These are phyloP conservation scores for Gaeumannomyces sp. DNA, from an alignment of 2,329 filamentous ascomycete genomes.

Conservation along the genomic window DNA sequence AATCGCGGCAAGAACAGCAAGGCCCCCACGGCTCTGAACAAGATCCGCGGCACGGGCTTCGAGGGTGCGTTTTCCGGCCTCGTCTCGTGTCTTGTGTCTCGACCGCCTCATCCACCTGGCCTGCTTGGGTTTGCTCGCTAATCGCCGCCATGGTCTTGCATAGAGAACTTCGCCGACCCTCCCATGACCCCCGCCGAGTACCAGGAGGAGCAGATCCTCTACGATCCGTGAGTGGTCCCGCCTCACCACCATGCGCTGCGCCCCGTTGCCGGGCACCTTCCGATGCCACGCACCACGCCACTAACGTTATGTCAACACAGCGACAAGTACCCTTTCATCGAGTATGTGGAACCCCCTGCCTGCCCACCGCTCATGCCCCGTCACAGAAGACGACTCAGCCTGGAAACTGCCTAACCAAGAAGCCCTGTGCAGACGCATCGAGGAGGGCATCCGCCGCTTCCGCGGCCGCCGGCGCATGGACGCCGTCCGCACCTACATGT, in stretches of 20 bases:
- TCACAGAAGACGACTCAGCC: not conserved
- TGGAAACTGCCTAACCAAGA: slow-evolving; percentile 7
- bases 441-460: slow-evolving; percentile 79
- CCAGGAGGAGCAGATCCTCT: slow-evolving; percentile 59
- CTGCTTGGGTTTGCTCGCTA: not conserved
- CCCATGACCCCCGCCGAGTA: slow-evolving; percentile 68
- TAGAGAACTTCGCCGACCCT: slow-evolving; percentile 71
- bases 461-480: slow-evolving; percentile 70
- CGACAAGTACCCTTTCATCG: slow-evolving; percentile 42
- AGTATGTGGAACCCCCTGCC: slow-evolving; percentile 34
- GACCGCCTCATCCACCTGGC: not conserved
- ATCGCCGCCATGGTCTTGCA: not conserved
- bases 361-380: too few species aligned
- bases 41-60: slow-evolving; percentile 56
- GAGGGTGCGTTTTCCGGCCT: slow-evolving; percentile 41
- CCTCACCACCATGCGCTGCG: not conserved
- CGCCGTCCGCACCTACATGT: slow-evolving; percentile 53
- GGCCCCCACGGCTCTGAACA: slow-evolving; percentile 35
- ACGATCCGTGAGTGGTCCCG: slow-evolving; percentile 48
- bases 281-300: not conserved
- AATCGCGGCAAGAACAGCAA: slow-evolving; percentile 26
- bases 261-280: not conserved
- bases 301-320: slow-evolving; percentile 28
- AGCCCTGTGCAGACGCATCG: slow-evolving; percentile 57
- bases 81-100: too few species aligned